A percentile compares a stretch with the other conserved stretches of the same genome.
Conservation (phyloP, 1,284 basidiomycete species). For the Sporisorium sorghi region DNA sequence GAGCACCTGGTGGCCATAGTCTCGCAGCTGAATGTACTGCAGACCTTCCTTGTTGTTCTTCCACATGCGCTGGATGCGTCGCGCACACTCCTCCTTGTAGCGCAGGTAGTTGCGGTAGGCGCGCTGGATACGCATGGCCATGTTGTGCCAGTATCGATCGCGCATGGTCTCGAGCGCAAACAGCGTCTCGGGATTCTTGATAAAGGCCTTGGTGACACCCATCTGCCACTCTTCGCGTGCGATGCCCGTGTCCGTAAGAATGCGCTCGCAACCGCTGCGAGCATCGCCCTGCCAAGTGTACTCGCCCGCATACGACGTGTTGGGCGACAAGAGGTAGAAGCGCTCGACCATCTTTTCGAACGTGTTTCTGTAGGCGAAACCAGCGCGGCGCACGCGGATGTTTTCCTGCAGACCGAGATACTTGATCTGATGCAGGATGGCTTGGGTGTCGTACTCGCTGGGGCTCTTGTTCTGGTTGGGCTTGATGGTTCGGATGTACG, state of each 20-base stretch:
- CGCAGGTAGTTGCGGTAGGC: slow-evolving; percentile 95
- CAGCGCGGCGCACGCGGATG: slow-evolving; percentile 94
- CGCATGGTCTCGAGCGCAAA: slow-evolving; percentile 99
- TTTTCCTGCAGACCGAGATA: slow-evolving; percentile 99
- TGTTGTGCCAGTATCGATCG: slow-evolving; percentile 99
- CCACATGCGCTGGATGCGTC: slow-evolving; percentile 97
- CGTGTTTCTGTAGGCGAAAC: slow-evolving; percentile 96
- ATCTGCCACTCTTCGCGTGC: slow-evolving; percentile 98
- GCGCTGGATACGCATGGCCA: slow-evolving; percentile 95
- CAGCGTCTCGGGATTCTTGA: slow-evolving; percentile 98
- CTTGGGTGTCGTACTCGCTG: slow-evolving; percentile 92
- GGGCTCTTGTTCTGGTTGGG: slow-evolving; percentile 96
- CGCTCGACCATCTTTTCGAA: slow-evolving; percentile 95
- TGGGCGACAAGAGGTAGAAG: slow-evolving; percentile 94
- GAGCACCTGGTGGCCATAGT: slow-evolving; percentile 92
- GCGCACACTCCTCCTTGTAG: slow-evolving; percentile 93
- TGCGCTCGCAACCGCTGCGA: slow-evolving; percentile 90
- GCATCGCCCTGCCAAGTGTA: slow-evolving; percentile 96
- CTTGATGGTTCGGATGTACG: slow-evolving; percentile 99
- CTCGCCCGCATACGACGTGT: slow-evolving; percentile 97
- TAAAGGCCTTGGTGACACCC: slow-evolving; percentile 98
- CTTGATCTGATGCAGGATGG: slow-evolving; percentile 97
- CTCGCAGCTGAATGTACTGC: slow-evolving; percentile 86
- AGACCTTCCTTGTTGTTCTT: slow-evolving; percentile 95
- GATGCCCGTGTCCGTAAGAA: slow-evolving; percentile 94